Evolutionary conservation across 148 eudicot species (phyloP).

Genomic region (Fallopia convolvulus): DNA sequence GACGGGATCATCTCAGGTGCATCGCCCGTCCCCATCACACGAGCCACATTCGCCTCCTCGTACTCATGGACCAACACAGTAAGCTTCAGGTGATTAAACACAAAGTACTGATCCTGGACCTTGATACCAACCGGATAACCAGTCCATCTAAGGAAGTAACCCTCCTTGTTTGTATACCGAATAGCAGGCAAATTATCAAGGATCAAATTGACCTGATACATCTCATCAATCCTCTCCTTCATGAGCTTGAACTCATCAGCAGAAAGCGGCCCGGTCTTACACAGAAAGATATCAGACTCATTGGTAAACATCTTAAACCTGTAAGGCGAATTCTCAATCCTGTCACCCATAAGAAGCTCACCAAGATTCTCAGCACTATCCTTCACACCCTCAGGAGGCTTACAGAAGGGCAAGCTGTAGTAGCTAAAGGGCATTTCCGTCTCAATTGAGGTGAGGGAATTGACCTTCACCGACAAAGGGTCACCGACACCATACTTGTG

Average conservation of each 20-base stretch:
- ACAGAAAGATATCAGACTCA: constrained; percentile 24
- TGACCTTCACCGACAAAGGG: constrained; percentile 22
- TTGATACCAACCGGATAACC: constrained; percentile 29
- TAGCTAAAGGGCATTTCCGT: constrained; percentile 33
- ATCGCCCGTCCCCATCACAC: constrained; percentile 32
- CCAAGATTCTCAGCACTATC: constrained; percentile 34
- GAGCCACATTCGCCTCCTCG: constrained; percentile 32
- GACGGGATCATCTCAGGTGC: constrained; percentile 19
- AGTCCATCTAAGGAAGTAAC: constrained; percentile 22
- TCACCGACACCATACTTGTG: constrained; percentile 21
- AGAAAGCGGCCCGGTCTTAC: constrained; percentile 17
- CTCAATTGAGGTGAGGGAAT: constrained; percentile 31
- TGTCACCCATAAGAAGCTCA: constrained; percentile 33
- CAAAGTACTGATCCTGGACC: constrained; percentile 20
- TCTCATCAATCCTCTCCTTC: constrained; percentile 31
- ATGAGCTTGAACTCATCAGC: constrained; percentile 20
- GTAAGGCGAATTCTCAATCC: constrained; percentile 33
- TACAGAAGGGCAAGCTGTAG: constrained; percentile 30
- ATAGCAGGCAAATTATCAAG: constrained; percentile 34
- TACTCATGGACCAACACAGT: constrained; percentile 29
- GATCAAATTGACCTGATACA: constrained; percentile 31
- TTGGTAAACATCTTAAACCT: constrained; percentile 25
- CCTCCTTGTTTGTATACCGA: constrained; percentile 21
- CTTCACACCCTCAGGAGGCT: constrained; percentile 27
- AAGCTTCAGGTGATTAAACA: constrained; percentile 29